These are phyloP conservation scores for Inga leiocalycina DNA, from an alignment of 306 rosid genomes.

Conservation along the genomic window DNA sequence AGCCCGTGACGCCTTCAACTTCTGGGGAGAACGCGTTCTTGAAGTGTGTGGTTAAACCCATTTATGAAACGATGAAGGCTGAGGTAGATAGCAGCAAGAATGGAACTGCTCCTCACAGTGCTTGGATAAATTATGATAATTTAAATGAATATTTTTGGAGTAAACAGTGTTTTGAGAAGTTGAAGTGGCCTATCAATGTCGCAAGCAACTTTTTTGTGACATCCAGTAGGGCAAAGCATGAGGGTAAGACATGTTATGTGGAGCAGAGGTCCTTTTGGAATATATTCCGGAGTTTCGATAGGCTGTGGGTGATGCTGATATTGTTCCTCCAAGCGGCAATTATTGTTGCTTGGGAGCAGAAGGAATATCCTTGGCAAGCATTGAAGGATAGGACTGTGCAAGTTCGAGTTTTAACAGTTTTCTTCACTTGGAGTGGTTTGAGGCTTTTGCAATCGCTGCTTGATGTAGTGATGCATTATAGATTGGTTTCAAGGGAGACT, in stretches of 20 bases:
- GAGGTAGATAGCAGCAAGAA: neutral
- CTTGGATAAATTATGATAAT: neutral
- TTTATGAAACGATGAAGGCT: neutral
- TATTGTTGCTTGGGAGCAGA: neutral
- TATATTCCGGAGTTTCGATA: neutral
- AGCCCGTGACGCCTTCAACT: neutral
- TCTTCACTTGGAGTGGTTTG: constrained; percentile 2
- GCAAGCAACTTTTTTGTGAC: neutral
- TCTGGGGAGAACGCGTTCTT: neutral
- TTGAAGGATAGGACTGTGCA: neutral
- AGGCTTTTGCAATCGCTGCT: neutral
- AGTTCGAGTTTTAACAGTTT: neutral
- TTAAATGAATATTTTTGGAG: neutral
- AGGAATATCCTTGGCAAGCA: neutral
- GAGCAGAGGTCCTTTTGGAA: neutral
- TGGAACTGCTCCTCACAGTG: neutral
- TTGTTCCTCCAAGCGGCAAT: neutral
- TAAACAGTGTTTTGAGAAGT: neutral
- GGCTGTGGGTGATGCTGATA: neutral
- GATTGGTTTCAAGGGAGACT: neutral
- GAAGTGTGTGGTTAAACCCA: neutral
- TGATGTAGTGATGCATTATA: neutral
- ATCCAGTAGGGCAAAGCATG: neutral
- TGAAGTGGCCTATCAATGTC: neutral
- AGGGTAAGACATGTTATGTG: neutral